Base-by-base conservation (phyloP, 1,284 basidiomycete genomes). In the Ceratobasidium sp. region DNA sequence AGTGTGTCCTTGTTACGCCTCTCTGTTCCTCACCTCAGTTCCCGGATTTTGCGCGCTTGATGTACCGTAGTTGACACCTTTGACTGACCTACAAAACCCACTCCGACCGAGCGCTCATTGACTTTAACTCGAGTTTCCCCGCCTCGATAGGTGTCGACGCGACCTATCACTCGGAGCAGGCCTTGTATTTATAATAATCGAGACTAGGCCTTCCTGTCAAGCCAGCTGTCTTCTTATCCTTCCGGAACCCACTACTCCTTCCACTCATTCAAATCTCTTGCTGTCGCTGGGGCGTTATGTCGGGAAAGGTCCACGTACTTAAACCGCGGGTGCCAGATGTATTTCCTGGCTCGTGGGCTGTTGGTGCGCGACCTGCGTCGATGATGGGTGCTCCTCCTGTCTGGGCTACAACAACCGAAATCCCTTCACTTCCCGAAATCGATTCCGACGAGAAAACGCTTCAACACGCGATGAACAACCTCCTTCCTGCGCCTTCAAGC, bases 311-410 rank as follows among this genome's bases (percentile, higher is more conserved):
- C 41, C 54, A 60, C 16, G 46, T 71, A 60, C 67, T 71, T 52
- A 64, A 60, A 29, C 70, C 70, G 41, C 66, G 59, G 14, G 57
- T 56, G 41, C 67, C 59, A 68, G 66, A 66, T 30, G 56, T 71
- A 14, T 71, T 69, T 47, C 70, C 67, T 25, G 67, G 70, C 39
- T 71, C 70, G 21, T 69, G 60, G 52, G 70, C 70, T 36, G 59
- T 71, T 30, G 70, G 66, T 30, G 53, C 69, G 42, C 25, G 57
- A 36, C 58, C 57, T 39, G 44, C 54, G 44, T 50, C 64, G 27
- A 68, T 56, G 44, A 68, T 68, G 64, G 39, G 42, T 50, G 44
- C 53, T 50, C 53, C 53, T 50, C 64, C 64, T 27, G 64, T 49
- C n/a, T 68, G 64, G 64, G 44, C 64, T n/a, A 62, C 57, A 21